Evolutionary conservation across 306 rosid species (phyloP), one percentile per base, ranked within the genome.

Genomic region (Pterocarpus macrocarpus): DNA sequence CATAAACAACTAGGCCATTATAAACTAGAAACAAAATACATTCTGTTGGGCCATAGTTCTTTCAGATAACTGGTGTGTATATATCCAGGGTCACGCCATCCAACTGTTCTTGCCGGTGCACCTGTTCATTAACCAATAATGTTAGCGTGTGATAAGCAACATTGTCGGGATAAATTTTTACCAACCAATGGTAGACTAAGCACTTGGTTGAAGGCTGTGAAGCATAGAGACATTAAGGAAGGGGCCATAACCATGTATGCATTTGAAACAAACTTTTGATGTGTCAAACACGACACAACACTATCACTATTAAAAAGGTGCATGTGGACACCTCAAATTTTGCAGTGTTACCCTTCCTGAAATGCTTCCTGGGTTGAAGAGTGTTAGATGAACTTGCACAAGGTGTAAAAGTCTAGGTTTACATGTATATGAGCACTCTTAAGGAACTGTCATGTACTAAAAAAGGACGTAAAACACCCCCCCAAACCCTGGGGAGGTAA

Each of bases 51-150:
- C 98, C 98, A 92, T 44, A 92, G 79, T 71, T 91, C 95, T 80
- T 85, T 95, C 66, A 92, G 83, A 81, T 89, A 90, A 84, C 91
- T 83, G 64, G 94, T 95, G 89, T 95, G 97, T 79, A 91, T 88
- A 80, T 71, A 92, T 86, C 97, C 95, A 67, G 97, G 98, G 84
- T 91, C 97, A 71, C 97, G 89, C 98, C 98, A 91, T 81, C 97
- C 98, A 53, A 90, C 95, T 30, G 97, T 90, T 76, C 88, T 95
- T 69, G 97, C 97, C 13, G 97, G 97, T 85, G 97, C 95, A 82
- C 97, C 98, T 92, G 85, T 70, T 43, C 43, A 75, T 41, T 44
- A 22, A 57, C 32, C 50, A 71, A 79, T 47, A 73, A 45, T 66
- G 44, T n/a, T 38, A 36, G 30, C 35, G 55, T 4, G 45, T 17